Base-by-base conservation (phyloP, 306 rosid species). In the Mimosa bimucronata region DNA sequence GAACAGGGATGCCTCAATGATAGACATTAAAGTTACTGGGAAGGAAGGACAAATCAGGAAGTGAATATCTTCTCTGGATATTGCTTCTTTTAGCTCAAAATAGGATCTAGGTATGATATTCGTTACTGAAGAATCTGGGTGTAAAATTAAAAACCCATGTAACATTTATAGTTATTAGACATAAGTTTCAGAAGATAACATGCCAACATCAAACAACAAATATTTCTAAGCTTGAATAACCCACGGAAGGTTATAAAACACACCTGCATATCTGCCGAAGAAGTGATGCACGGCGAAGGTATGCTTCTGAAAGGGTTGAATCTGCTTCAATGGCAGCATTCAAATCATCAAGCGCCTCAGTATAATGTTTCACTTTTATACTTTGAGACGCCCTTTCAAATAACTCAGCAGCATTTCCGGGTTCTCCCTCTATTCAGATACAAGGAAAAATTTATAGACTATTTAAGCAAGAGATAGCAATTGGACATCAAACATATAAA, bases 181-280 rank as follows among this genome's bases (percentile, higher is more conserved):
- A 71, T 71, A 61, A 66, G 62, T 66, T 75, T 37, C 74, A 57
- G 64, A 65, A 72, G 58, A 50, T 6, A 50, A 50, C 72, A 45
- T 71, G 42, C 53, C 40, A 58, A 31, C 41, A 60, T 55, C 77
- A 26, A 75, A 37, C 37, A 41, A 55, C 57, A n/a, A 71, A 67
- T 61, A 19, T 67, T 57, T 58, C 18, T 58, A 45, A 41, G 78
- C 67, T 50, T 77, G 50, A 9, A 41, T 38, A 52, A 28, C 15
- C 5, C 26, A 48, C 38, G 61, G 25, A n/a, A 48, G 25, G 34
- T 16, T 38, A 30, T 26, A 57, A 58, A 81, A 75, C 86, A 55
- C 15, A 92, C 99, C 99, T 96, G 97, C 99, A 96, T 83, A 92
- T 77, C 70, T 88, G 93, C 62, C 97, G 98, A 88, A 96, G 97